phyloP scores from a whole-genome alignment of 768 basidiomycete species.

The Trametes cingulata region DNA sequence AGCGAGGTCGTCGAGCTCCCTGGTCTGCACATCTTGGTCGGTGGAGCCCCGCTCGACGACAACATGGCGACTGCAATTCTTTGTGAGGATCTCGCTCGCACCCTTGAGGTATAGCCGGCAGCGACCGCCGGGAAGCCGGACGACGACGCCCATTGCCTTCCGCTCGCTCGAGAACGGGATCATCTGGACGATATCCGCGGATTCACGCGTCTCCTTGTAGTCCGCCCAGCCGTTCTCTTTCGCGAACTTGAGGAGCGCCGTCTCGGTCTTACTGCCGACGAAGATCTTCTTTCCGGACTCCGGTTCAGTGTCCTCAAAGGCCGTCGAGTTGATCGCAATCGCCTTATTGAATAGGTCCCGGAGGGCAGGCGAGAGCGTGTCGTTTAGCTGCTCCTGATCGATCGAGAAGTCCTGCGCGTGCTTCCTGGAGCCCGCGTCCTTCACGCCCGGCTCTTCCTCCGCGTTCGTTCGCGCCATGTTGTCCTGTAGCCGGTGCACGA shows the following conservation, averaged over 20 bases:
- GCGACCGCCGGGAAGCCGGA: slow-evolving; percentile 53
- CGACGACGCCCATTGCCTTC: slow-evolving; percentile 93
- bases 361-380: slow-evolving; percentile 59
- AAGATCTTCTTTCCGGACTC: slow-evolving; percentile 63
- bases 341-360: slow-evolving; percentile 76
- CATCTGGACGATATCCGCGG: slow-evolving; percentile 72
- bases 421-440: slow-evolving; percentile 37
- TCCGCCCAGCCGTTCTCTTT: slow-evolving; percentile 77
- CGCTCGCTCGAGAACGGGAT: slow-evolving; percentile 92
- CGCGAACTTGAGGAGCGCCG: slow-evolving; percentile 83
- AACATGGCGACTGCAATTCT: slow-evolving; percentile 72
- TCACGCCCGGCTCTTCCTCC: slow-evolving; percentile 47
- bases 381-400: slow-evolving; percentile 72
- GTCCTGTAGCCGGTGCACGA: slow-evolving; percentile 75
- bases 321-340: slow-evolving; percentile 91
- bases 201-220: slow-evolving; percentile 67
- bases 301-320: slow-evolving; percentile 80
- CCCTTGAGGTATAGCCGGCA: slow-evolving; percentile 87
- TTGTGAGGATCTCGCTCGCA: slow-evolving; percentile 89
- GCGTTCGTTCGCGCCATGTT: slow-evolving; percentile 75
- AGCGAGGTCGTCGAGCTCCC: slow-evolving; percentile 62
- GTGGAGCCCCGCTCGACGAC: slow-evolving; percentile 51
- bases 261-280: slow-evolving; percentile 95
- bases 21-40: slow-evolving; percentile 49
- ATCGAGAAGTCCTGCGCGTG: slow-evolving; percentile 80